Evolutionary conservation across 176 grass and related monocot genomes (phyloP), one percentile per base, ranked within the genome.

Genomic region (Zoysia japonica): DNA sequence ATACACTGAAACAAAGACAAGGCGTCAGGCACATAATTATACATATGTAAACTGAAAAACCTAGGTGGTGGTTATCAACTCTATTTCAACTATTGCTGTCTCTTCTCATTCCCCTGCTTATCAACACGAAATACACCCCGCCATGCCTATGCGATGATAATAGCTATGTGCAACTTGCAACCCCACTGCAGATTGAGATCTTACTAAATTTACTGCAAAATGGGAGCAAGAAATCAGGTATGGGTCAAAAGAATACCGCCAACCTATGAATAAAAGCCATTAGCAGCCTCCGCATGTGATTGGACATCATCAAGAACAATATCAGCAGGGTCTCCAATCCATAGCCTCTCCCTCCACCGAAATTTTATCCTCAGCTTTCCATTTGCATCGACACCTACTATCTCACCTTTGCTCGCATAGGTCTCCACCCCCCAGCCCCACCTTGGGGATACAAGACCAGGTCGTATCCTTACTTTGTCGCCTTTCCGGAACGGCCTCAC

Each of bases 391-490:
- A 99, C 90, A 41, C 92, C 90, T 79, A 88, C 88, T 75, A 99
- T 77, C 82, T 96, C 90, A 1, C 96, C 96, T 87, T 86, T 93
- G 67, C 96, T 99, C 1, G 86, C 88, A 45, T 68, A 91, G 39
- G 90, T 99, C 86, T 99, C 96, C 90, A 88, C 84, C 38, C 92
- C 92, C 96, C 96, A 99, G 44, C 96, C 92, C 96, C 96, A 99
- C 61, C 96, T 81, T 15, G 92, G 96, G 49, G 89, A 86, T 77
- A 89, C 82, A 71, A 96, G 83, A 78, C 96, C 92, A 9, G 92
- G 88, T 71, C 82, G 89, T 69, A 99, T 89, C 68, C 80, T 80
- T 64, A 96, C 80, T 76, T 48, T 96, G 77, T 99, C 96, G 0
- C 96, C 88, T 51, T 82, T 76, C 52, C 74, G 88, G 76, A 99